Evolutionary conservation across 139 green algal genomes (phyloP).

Genomic region (Pseudopediastrum boryanum): DNA sequence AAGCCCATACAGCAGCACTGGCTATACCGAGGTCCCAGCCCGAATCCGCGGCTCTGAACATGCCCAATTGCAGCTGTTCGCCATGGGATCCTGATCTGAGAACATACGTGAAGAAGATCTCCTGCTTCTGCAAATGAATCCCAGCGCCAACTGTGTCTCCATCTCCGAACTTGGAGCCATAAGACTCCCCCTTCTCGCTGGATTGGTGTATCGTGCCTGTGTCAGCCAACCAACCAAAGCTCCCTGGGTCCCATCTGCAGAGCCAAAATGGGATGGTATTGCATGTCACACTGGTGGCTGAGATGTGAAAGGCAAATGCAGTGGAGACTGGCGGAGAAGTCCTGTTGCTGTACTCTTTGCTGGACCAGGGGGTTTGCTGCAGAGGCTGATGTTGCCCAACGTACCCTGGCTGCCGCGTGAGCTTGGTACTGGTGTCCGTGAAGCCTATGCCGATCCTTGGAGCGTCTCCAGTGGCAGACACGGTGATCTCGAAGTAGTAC

Average conservation of each 20-base stretch:
- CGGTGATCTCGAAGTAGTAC: constrained; percentile 88
- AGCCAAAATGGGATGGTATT: no score
- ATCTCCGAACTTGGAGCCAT: constrained; percentile 73
- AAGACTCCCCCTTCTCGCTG: constrained; percentile 71
- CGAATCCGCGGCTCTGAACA: no score
- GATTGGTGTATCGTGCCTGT: constrained; percentile 74
- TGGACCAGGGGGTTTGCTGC: no score
- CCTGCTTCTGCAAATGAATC: constrained; percentile 71
- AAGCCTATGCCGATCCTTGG: constrained; percentile 83
- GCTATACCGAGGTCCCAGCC: no score
- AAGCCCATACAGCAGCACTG: no score
- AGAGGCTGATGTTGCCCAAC: no score
- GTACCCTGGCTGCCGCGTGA: constrained; percentile 84
- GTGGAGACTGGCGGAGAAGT: no score
- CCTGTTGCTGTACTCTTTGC: no score
- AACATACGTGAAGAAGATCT: constrained; percentile 96
- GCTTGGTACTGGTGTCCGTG: constrained; percentile 68
- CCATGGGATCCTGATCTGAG: no score
- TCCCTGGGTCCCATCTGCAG: constrained; percentile 78
- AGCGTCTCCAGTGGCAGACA: constrained; percentile 66
- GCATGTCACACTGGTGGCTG: no score
- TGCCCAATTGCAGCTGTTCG: no score
- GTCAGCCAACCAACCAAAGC: constrained; percentile 90
- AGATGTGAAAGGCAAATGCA: no score
- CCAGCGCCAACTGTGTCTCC: constrained; percentile 85